Base-by-base conservation (phyloP, 345 rosid genomes). In the Erucastrum elatum region DNA sequence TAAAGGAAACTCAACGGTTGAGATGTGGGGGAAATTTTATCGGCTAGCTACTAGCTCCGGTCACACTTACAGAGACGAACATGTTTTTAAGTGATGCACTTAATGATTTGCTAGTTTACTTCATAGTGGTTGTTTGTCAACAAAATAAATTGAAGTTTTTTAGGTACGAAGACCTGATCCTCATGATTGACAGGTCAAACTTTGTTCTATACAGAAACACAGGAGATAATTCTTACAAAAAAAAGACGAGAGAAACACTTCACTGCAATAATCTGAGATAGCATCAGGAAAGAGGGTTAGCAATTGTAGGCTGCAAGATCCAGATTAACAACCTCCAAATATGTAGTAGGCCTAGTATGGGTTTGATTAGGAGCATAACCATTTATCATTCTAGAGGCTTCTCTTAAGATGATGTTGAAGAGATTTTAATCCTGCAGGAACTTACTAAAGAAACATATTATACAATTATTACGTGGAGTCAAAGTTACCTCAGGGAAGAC, bases 1-100 rank as follows among this genome's bases (percentile, higher is more conserved):
- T 59, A 90, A 88, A 90, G 82, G 87, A 77, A 87, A 83, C 73
- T 86, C 97, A 39, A 90, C 97, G 0, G 83, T 94, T n/a, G 98
- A 92, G 89, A 90, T 92, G 92, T 92, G 97, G 7, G 97, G 98
- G 59, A 92, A 94, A 84, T 90, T 90, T 60, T 91, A 90, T 84
- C 85, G 85, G 39, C 78, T 92, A 64, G 95, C 97, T 72, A 35
- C 78, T 92, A 64, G 95, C 97, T 72, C 97, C 95, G 0, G 91
- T 92, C 75, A 91, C 97, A 25, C 92, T 92, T 62, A 92, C 98
- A 0, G 25, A 85, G 75, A 90, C 21, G 21, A 21, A 21, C 21
- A 21, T 21, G 21, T 21, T 21, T 21, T 21, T 21, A 21, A 21
- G 21, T 21, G 21, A 21, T 21, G 21, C 21, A 21, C 21, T 21